Evolutionary conservation across 352 stramenopile species (phyloP), one percentile per base, ranked within the genome.

Genomic region (Plasmopara halstedii): DNA sequence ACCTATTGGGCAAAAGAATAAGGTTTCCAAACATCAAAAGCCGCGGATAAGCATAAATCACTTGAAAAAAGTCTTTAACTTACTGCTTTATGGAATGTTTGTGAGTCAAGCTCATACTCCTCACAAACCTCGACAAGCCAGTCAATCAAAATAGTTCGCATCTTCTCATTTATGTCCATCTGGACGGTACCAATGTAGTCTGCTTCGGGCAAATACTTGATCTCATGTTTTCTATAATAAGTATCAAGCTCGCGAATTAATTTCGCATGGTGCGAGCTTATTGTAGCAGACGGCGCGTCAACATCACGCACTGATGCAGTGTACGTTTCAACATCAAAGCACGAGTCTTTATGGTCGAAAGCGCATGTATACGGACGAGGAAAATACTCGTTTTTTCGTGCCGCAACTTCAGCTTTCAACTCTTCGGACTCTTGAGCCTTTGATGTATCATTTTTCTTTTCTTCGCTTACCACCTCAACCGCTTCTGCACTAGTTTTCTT

Each of bases 121-220:
- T 90, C 75, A 26, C 72, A 69, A 26, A 94, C 82, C 53, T 94
- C 82, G 15, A 99, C 91, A 6, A 99, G 84, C 97, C 97, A 99
- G 70, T 99, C 97, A 20, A 99, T 86, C 35, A 99, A 81, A 53
- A 99, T 99, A 11, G 95, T 95, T 46, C 96, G 80, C 97, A 99
- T 99, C 49, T 97, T 97, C 56, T 97, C 91, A 63, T 98, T 99
- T 60, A 99, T 98, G 62, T 99, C 95, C 38, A 83, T 65, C 67
- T 99, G 97, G n/a, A 82, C 62, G 1, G 58, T 65, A 41, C 72
- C 69, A 17, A 89, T 81, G 56, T 87, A 89, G 6, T 74, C 64
- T 7, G 67, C 53, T 31, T 73, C 48, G 2, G 73, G 53, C 21
- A 79, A 59, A 59, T 92, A 89, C 48, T 92, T 92, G 5, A 54